Conservation (phyloP, 2,329 filamentous ascomycete species). For the Aureobasidium sp. region DNA sequence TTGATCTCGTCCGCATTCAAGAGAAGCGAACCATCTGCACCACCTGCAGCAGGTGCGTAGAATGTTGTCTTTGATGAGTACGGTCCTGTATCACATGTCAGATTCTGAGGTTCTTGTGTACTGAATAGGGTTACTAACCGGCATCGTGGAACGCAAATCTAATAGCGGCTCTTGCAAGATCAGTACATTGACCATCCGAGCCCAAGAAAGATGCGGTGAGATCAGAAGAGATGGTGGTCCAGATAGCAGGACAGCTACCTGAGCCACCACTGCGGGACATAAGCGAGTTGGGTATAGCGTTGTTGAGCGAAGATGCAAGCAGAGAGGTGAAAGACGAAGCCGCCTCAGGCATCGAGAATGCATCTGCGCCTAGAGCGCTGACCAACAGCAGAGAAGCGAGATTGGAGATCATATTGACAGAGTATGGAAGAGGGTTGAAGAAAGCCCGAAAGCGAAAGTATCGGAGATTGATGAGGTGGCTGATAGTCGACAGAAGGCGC, state of each 20-base stretch:
- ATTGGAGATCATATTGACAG: background rate
- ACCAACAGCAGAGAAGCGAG: background rate
- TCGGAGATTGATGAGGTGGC: background rate
- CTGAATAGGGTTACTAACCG: background rate
- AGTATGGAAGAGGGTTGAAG: background rate
- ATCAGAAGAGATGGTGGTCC: conserved; percentile 23
- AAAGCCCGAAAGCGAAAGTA: background rate
- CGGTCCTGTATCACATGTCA: conserved; percentile 8
- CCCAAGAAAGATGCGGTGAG: conserved; percentile 21
- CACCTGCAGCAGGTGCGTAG: conserved; percentile 25
- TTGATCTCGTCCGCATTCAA: conserved; percentile 28
- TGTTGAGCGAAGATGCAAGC: conserved; percentile 6
- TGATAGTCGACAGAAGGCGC: background rate
- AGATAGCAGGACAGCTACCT: conserved; percentile 21
- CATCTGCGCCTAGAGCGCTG: background rate
- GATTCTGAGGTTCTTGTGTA: background rate
- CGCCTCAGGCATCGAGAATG: background rate
- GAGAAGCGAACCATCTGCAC: conserved; percentile 34
- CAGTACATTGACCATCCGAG: conserved; percentile 23
- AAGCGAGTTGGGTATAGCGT: conserved; percentile 2
- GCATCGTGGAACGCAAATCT: conserved; percentile 27
- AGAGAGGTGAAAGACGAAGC: background rate
- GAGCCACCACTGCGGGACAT: background rate
- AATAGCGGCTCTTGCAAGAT: conserved; percentile 25
- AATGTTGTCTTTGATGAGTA: conserved; percentile 16